Conservation (phyloP, 2,329 filamentous ascomycete genomes). For the Alternaria metachromatica region DNA sequence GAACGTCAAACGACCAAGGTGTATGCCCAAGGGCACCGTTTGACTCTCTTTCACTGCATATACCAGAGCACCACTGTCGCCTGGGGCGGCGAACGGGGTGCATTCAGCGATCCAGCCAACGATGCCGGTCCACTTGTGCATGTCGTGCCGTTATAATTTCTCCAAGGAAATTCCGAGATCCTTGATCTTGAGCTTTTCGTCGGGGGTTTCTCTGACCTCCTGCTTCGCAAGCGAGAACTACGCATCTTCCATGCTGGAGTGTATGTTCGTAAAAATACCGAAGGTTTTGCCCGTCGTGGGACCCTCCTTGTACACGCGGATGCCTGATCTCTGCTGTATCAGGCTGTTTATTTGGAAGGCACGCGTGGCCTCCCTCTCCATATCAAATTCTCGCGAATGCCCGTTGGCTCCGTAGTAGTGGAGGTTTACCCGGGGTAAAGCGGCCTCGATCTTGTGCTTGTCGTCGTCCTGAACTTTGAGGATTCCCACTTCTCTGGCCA, state of each 20-base stretch:
- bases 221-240: background rate
- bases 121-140: background rate
- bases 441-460: background rate
- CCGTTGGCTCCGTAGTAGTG: background rate
- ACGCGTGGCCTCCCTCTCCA: background rate
- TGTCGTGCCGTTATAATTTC: background rate
- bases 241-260: background rate
- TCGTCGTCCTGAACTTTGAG: background rate
- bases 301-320: background rate
- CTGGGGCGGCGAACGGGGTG: background rate
- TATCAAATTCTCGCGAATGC: background rate
- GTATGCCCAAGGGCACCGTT: background rate
- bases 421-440: background rate
- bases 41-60: background rate
- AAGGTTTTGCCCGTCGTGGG: background rate
- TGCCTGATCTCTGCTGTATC: background rate
- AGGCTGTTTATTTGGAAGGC: background rate
- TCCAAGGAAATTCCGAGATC: background rate
- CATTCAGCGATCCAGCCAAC: background rate
- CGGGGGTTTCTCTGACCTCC: background rate
- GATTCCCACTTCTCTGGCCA: background rate
- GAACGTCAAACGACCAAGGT: background rate
- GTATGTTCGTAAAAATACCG: background rate
- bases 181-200: background rate
- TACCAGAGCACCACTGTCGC: background rate